These are phyloP conservation scores for Pisolithus microcarpus DNA, from an alignment of 768 basidiomycete species.

Conservation along the genomic window DNA sequence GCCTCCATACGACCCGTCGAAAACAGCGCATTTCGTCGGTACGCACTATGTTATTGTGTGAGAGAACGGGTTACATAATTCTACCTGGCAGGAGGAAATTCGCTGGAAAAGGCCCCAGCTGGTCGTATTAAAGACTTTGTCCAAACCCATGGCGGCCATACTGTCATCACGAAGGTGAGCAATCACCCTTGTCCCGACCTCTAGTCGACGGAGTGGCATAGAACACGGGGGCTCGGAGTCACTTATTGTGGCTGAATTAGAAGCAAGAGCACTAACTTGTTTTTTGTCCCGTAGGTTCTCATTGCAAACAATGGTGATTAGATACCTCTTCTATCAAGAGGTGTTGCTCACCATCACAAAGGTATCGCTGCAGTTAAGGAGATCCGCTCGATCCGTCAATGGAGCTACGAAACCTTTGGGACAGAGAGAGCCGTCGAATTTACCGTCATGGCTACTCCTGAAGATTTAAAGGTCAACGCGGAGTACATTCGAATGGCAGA, in stretches of 20 bases:
- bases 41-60: constrained; percentile 6
- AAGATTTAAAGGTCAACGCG: constrained; percentile 97
- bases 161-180: constrained; percentile 95
- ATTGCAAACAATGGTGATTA: constrained; percentile 92
- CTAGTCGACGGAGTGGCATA: too few relatives aligned
- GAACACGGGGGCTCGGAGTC: constrained; percentile 8
- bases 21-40: constrained; percentile 63
- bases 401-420: constrained; percentile 99
- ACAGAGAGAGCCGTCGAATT: constrained; percentile 94
- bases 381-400: constrained; percentile 97
- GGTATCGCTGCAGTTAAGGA: constrained; percentile 99
- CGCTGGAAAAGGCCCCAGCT: constrained; percentile 74
- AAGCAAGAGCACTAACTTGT: not conserved
- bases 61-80: constrained; percentile 10
- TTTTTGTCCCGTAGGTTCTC: constrained; percentile 57
- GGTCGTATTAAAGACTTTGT: constrained; percentile 88
- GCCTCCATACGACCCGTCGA: constrained; percentile 47
- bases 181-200: too few relatives aligned
- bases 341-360: constrained; percentile 28
- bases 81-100: constrained; percentile 74
- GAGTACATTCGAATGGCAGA: constrained; percentile 99
- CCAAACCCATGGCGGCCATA: constrained; percentile 85
- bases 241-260: constrained; percentile 4
- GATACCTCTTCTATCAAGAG: not conserved
- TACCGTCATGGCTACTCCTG: constrained; percentile 99